Evolutionary conservation across 73 alveolate genomes (phyloP), one percentile per base, ranked within the genome.

Genomic region (Paramecium biaurelia): DNA sequence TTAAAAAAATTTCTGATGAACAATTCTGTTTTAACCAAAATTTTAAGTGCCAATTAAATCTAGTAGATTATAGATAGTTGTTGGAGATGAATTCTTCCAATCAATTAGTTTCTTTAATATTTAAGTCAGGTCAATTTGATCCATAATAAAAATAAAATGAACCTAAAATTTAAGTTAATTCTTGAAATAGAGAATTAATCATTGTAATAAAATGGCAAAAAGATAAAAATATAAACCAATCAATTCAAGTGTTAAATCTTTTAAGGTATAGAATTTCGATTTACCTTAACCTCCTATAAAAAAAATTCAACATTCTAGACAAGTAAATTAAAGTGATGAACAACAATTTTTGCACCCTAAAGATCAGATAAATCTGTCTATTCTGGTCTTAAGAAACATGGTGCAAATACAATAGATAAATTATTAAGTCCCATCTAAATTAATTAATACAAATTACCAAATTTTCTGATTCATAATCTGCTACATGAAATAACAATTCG

Each of bases 381-480:
- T 24, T 79, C 90, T 20, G 90, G 34, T 34, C 90, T 79, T 18
- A 79, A 43, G 12, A 79, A 79, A 34, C 90, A 79, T 24, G 90
- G 90, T 6, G 90, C 56, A 47, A 79, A 79, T 30, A 79, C 90
- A 9, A 79, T 79, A 2, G 90, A 79, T 34, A 79, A 79, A 47
- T 79, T 79, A 23, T 20, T 4, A 4, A 79, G 28, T 24, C 90
- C 90, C 90, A 79, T 79, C 90, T 79, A 43, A 38, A 20, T 79
- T 10, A 0, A 26, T n/a, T 2, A 14, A 14, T 23, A 79, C 1
- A 1, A 43, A n/a, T 74, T 79, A 79, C 90, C 47, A 14, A 24
- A 79, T 79, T 79, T 7, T 41, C 47, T n/a, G 20, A 11, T 42
- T 79, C 90, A 79, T 43, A 79, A 30, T 21, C 18, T 9, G 90